Evolutionary conservation across 2,329 filamentous ascomycete species (phyloP).

Genomic region (Coniochaeta ligniaria): DNA sequence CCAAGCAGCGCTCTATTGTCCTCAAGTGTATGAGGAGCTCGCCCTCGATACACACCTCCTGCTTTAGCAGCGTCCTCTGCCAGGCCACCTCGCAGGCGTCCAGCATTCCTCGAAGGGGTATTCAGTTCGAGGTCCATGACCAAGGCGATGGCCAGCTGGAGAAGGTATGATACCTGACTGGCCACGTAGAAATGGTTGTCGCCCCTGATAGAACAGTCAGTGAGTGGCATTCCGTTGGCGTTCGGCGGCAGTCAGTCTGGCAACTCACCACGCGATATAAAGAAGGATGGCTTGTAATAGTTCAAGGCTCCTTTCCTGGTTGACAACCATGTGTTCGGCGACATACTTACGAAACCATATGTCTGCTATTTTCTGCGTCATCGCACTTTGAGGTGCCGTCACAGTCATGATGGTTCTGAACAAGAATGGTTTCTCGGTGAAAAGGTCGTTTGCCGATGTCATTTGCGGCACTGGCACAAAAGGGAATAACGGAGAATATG

Average conservation of each 20-base stretch:
- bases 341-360: slow-evolving; percentile 28
- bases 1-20: slow-evolving; percentile 33
- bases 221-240: neutral
- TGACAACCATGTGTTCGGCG: slow-evolving; percentile 27
- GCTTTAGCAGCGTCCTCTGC: slow-evolving; percentile 24
- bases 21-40: slow-evolving; percentile 19
- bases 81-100: slow-evolving; percentile 18
- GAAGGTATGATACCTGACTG: slow-evolving; percentile 24
- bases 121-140: slow-evolving; percentile 30
- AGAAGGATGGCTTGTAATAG: slow-evolving; percentile 31
- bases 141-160: slow-evolving; percentile 30
- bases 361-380: slow-evolving; percentile 22
- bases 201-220: slow-evolving; percentile 19
- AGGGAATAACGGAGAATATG: slow-evolving; percentile 18
- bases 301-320: slow-evolving; percentile 25
- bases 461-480: slow-evolving; percentile 25
- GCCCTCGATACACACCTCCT: slow-evolving; percentile 7
- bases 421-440: slow-evolving; percentile 22
- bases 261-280: slow-evolving; percentile 26
- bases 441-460: slow-evolving; percentile 21
- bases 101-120: slow-evolving; percentile 15
- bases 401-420: slow-evolving; percentile 30
- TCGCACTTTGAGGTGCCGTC: slow-evolving; percentile 21
- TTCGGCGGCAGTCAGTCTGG: neutral
- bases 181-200: slow-evolving; percentile 31